phyloP scores from a whole-genome alignment of 305 asterid genomes.

The Fraxinus dipetala region DNA sequence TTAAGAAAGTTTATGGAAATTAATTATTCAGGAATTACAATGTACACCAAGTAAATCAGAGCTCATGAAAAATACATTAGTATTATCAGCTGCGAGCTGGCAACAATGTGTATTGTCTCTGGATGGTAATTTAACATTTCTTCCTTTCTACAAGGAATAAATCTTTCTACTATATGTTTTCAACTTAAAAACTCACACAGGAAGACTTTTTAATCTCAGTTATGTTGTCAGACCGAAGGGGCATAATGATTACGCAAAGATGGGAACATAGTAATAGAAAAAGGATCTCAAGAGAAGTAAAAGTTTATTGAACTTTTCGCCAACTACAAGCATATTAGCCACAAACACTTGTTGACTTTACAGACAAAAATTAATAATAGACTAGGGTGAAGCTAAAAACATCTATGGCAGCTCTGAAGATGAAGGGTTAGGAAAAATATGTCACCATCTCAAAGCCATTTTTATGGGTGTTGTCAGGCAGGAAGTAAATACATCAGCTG shows the following conservation, averaged over 20 bases:
- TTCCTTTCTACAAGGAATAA: background rate
- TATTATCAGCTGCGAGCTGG: conserved; percentile 5
- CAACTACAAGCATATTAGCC: conserved; percentile 13
- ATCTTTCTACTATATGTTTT: background rate
- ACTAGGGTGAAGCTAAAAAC: background rate
- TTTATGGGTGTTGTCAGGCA: conserved; percentile 98
- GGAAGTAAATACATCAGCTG: conserved; percentile 96
- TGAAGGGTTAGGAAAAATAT: conserved; percentile 18
- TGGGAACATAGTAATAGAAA: background rate
- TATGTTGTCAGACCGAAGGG: background rate
- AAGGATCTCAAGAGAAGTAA: background rate
- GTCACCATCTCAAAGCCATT: conserved; percentile 98
- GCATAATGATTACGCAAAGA: background rate
- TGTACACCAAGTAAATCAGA: background rate
- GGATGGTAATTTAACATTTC: background rate
- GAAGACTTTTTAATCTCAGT: background rate
- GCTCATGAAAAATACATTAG: background rate
- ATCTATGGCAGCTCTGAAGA: conserved; percentile 26
- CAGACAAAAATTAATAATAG: background rate
- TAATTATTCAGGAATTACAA: background rate
- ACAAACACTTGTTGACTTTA: conserved; percentile 15
- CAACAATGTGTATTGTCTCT: background rate
- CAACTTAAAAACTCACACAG: conserved; percentile 8
- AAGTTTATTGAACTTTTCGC: conserved; percentile 9
- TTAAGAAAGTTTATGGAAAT: background rate